A percentile compares a stretch with the other conserved stretches of the same genome.
Conservation (phyloP, 345 rosid species). For the Dipteronia sinensis region DNA sequence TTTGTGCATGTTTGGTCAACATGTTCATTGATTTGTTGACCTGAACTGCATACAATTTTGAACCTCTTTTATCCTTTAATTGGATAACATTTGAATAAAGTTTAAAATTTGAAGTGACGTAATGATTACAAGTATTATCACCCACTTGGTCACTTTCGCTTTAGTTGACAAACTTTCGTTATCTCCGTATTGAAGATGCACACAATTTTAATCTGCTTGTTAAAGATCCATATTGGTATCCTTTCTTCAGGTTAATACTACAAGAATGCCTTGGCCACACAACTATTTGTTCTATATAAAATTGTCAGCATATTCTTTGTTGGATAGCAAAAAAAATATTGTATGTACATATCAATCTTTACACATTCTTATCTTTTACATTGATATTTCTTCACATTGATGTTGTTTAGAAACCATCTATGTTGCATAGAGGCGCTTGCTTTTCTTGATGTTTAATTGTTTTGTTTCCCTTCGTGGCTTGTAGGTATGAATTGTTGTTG, state of each 20-base stretch:
- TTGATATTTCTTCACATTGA: background rate
- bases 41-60: background rate
- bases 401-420: background rate
- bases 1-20: background rate
- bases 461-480: conserved; percentile 6
- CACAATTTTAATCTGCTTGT: background rate
- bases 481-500: background rate
- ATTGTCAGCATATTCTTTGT: background rate
- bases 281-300: background rate
- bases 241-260: background rate
- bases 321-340: background rate
- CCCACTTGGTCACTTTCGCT: background rate
- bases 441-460: background rate
- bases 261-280: background rate
- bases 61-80: background rate
- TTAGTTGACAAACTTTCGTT: background rate
- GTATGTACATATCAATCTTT: background rate
- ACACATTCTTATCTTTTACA: background rate
- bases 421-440: background rate
- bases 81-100: background rate
- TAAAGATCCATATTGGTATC: background rate
- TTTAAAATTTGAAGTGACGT: background rate
- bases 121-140: background rate
- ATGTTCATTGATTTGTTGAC: background rate
- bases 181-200: background rate